These are phyloP conservation scores for Deakozyma indianensis DNA, from an alignment of 805 yeast species.

Conservation along the genomic window DNA sequence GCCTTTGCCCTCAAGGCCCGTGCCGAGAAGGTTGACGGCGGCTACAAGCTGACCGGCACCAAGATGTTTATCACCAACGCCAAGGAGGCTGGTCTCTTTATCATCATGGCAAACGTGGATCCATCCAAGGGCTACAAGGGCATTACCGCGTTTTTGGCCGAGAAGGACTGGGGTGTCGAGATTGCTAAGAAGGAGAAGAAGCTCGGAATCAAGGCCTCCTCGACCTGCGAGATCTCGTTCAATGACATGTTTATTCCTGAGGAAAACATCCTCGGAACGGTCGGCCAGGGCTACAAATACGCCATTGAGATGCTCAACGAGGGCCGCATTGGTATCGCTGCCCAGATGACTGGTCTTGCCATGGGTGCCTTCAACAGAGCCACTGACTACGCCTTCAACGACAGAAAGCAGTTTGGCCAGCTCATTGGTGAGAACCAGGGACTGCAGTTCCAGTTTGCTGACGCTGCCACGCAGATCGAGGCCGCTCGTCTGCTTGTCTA, in stretches of 20 bases:
- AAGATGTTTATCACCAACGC: constrained; percentile 35
- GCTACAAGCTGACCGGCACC: constrained; percentile 26
- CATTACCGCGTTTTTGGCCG: constrained; percentile 29
- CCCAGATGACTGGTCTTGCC: constrained; percentile 32
- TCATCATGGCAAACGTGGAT: constrained; percentile 27
- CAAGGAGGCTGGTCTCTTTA: constrained; percentile 27
- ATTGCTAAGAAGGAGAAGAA: constrained; percentile 31
- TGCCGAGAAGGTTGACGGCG: constrained; percentile 25
- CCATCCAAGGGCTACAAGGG: constrained; percentile 30
- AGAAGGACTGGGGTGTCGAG: constrained; percentile 25
- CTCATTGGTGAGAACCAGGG: constrained; percentile 31
- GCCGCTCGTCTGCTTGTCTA: constrained; percentile 28
- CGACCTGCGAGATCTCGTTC: constrained; percentile 27
- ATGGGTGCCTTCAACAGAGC: constrained; percentile 30
- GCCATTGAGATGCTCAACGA: constrained; percentile 30
- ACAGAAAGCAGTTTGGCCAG: constrained; percentile 29
- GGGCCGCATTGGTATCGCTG: constrained; percentile 32
- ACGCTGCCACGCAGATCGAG: constrained; percentile 29
- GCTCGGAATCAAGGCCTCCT: constrained; percentile 29
- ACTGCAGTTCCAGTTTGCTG: constrained; percentile 32
- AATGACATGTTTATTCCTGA: constrained; percentile 28
- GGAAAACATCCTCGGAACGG: constrained; percentile 27
- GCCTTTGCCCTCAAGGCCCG: constrained; percentile 28
- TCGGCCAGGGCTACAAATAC: constrained; percentile 31
- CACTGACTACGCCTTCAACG: constrained; percentile 23